A percentile compares a stretch with the other conserved stretches of the same genome.
Evolutionary conservation across 75 land plant species (phyloP).

Genomic region (Gnetum montanum): DNA sequence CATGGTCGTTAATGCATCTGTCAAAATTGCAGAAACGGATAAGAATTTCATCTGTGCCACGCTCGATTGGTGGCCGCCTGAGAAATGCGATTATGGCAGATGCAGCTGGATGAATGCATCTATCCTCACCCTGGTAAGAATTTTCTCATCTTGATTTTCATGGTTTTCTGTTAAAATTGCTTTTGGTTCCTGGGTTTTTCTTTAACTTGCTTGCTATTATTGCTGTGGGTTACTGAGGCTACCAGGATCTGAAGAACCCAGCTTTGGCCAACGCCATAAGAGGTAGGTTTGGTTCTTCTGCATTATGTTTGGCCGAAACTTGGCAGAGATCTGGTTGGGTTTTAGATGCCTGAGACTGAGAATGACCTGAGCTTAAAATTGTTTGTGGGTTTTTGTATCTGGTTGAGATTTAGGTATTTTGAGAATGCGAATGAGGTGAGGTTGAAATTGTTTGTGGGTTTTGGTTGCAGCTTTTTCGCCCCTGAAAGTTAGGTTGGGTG

Average conservation of each 20-base stretch:
- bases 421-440: too few relatives aligned
- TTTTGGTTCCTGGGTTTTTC: background rate
- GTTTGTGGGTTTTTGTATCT: too few relatives aligned
- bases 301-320: too few relatives aligned
- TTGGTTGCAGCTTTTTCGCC: constrained; percentile 6
- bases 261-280: constrained; percentile 20
- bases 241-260: constrained; percentile 23
- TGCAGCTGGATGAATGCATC: constrained; percentile 41
- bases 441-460: too few relatives aligned
- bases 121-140: constrained; percentile 40
- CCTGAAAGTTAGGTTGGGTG: constrained; percentile 39
- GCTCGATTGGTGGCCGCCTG: constrained; percentile 59
- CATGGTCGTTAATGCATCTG: constrained; percentile 12
- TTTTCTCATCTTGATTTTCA: background rate
- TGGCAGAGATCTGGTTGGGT: too few relatives aligned
- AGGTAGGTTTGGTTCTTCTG: too few relatives aligned
- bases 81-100: constrained; percentile 38
- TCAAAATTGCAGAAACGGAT: constrained; percentile 29
- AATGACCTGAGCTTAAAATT: too few relatives aligned
- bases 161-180: background rate
- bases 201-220: background rate
- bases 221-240: too few relatives aligned
- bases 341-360: too few relatives aligned
- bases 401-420: too few relatives aligned
- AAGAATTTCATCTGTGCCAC: constrained; percentile 47